Evolutionary conservation across 495 filamentous ascomycete genomes (phyloP).

Genomic region (Penicillium crystallinum): DNA sequence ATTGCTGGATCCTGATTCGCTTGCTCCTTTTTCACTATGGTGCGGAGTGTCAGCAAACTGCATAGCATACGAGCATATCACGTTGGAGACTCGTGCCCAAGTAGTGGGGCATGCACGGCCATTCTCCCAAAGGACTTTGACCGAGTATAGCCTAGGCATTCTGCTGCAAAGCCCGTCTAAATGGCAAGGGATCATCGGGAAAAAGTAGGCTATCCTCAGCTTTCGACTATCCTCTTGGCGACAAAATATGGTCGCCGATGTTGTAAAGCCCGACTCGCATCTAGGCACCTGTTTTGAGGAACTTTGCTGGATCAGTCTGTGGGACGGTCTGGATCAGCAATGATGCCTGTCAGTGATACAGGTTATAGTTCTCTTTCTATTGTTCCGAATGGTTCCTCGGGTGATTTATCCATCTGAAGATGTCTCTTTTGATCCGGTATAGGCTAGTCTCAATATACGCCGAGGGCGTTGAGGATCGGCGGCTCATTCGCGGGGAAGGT

Average conservation of each 20-base stretch:
- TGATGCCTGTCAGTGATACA: not conserved
- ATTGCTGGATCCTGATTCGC: conserved; percentile 4
- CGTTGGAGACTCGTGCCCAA: conserved; percentile 4
- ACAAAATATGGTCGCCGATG: not conserved
- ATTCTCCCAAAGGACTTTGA: conserved; percentile 5
- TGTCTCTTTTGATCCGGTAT: not conserved
- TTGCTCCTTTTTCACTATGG: not conserved
- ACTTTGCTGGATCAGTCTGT: not conserved
- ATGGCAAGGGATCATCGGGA: conserved; percentile 2
- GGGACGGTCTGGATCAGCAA: not conserved
- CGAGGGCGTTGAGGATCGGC: not conserved
- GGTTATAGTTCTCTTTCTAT: not conserved
- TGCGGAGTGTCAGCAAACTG: not conserved
- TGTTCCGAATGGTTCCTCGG: not conserved
- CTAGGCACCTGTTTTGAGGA: not conserved
- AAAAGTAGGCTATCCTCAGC: not conserved
- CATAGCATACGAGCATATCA: conserved; percentile 5
- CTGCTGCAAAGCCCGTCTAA: not conserved
- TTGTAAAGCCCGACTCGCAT: not conserved
- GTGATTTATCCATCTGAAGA: not conserved
- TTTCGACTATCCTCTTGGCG: not conserved
- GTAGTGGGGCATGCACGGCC: conserved; percentile 7
- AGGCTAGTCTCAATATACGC: not conserved
- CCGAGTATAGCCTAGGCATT: not conserved
- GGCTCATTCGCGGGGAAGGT: conserved; percentile 1